Percentiles rank a stretch among this genome's conserved stretches.
phyloP scores from a whole-genome alignment of 2,329 filamentous ascomycete genomes.

The Claviceps sp. region DNA sequence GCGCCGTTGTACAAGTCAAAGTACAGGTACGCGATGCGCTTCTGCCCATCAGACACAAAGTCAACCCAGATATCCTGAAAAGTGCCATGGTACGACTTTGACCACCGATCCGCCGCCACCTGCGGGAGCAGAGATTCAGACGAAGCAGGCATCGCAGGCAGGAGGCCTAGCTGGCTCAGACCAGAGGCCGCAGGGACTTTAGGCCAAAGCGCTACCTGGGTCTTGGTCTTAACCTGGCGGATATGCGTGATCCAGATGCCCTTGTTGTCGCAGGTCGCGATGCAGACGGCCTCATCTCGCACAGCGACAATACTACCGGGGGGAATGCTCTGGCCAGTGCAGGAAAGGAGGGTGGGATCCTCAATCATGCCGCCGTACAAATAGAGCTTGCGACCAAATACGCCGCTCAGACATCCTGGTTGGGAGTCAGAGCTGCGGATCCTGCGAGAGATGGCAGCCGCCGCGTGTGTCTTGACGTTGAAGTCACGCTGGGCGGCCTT shows the following conservation, averaged over 20 bases:
- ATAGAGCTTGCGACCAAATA: slow-evolving; percentile 24
- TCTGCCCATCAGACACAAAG: slow-evolving; percentile 13
- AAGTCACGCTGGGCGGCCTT: slow-evolving; percentile 25
- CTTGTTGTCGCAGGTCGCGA: slow-evolving; percentile 24
- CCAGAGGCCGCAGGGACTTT: slow-evolving; percentile 25
- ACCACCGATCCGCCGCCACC: slow-evolving; percentile 14
- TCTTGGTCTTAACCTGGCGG: slow-evolving; percentile 23
- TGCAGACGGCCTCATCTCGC: slow-evolving; percentile 22
- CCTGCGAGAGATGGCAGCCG: slow-evolving; percentile 25
- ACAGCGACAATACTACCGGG: slow-evolving; percentile 20
- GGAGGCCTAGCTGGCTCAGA: slow-evolving; percentile 20
- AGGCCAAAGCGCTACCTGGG: slow-evolving; percentile 25
- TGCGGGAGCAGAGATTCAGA: slow-evolving; percentile 6
- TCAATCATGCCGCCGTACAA: slow-evolving; percentile 28
- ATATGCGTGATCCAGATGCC: slow-evolving; percentile 29
- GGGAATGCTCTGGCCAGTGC: background rate
- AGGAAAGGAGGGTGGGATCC: slow-evolving; percentile 9
- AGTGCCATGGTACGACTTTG: slow-evolving; percentile 15
- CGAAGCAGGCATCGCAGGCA: slow-evolving; percentile 9
- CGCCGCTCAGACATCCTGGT: slow-evolving; percentile 24
- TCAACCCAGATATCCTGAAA: slow-evolving; percentile 28
- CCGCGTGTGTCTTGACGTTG: slow-evolving; percentile 19
- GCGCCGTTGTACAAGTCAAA: slow-evolving; percentile 31
- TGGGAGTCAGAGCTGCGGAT: slow-evolving; percentile 28
- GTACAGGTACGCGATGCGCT: slow-evolving; percentile 24